Evolutionary conservation across 2,329 filamentous ascomycete genomes (phyloP), one percentile per base, ranked within the genome.

Genomic region (Epichloe aotearoae): DNA sequence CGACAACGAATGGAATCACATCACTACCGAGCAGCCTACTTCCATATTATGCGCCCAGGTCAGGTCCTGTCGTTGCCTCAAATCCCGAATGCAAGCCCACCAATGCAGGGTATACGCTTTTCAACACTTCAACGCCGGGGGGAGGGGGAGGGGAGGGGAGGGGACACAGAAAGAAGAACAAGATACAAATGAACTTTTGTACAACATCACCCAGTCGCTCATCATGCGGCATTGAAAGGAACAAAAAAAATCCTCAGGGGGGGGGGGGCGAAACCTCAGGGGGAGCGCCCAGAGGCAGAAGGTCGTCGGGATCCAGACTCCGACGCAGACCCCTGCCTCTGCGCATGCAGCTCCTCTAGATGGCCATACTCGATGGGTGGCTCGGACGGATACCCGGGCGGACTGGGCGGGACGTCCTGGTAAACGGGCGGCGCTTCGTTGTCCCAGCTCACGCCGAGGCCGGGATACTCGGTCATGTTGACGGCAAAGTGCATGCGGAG

Each of bases 391-490:
- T 90, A 90, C 5, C 73, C 76, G 0, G 91, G 91, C 46, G 91
- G 91, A 60, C 84, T 88, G 2, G 82, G 83, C 1, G 91, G 90
- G 41, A 97, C 89, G 63, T 97, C 88, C 67, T 93, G 85, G 69
- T 98, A 98, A 58, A 94, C 80, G 1, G 91, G 91, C 12, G 91
- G 91, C 62, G 87, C 83, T 72, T 98, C 91, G 68, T 96, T 91
- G 59, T 97, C 91, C 91, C 93, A 98, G 58, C 86, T 88, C 60
- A 98, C 90, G 47, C 91, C 90, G 64, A 95, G 78, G 17, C 91
- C 91, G 19, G 80, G 79, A 53, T 87, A 80, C 69, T 95, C 86
- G 4, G 90, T 96, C 50, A 97, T 76, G 52, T 82, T 73, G 49
- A 93, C 75, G 59, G 79, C 81, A 72, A 96, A 97, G 65, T 95